Evolutionary conservation across 306 rosid species (phyloP), one percentile per base, ranked within the genome.

Genomic region (Dalbergia oliveri): DNA sequence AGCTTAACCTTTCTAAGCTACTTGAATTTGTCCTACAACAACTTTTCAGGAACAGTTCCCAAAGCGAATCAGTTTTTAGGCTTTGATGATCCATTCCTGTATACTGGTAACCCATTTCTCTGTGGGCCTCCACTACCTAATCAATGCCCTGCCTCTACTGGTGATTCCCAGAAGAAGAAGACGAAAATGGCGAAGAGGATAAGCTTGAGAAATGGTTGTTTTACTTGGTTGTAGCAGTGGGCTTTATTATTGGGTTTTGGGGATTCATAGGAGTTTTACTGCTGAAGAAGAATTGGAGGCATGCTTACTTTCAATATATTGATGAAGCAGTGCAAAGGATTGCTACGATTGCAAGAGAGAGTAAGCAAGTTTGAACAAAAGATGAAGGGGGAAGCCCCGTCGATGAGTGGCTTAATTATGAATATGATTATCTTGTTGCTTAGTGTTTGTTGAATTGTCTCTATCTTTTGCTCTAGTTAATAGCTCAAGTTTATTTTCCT

Each of bases 21-120:
- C 18, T 43, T 82, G 45, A 64, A 77, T n/a, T n/a, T 82, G 44
- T 77, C 82, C 21, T 39, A 71, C 69, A 82, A 71, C 68, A 35
- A 69, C n/a, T 16, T 82, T 8, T 76, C 77, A 11, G 82, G 86
- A 63, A 70, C 43, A 5, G 44, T 77, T 62, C 75, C 79, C 3
- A 8, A 33, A 54, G 66, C 21, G 10, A 77, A 35, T 9, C 80
- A 83, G 6, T 37, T 83, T 43, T 11, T 0, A 57, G 34, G 5
- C n/a, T 0, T 65, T 15, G 58, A 45, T 23, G 63, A 56, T 66
- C 66, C 70, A 56, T 78, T 4, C 4, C 56, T 19, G 34, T 83
- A 83, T 35, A 5, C 1, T 35, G 76, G 83, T 6, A 78, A 83
- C 79, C 69, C 8, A 11, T 65, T 18, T 47, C 76, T 78, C 21